A percentile compares a stretch with the other conserved stretches of the same genome.
Conservation (phyloP, 1,284 basidiomycete genomes). For the Leccinum ponderosum region DNA sequence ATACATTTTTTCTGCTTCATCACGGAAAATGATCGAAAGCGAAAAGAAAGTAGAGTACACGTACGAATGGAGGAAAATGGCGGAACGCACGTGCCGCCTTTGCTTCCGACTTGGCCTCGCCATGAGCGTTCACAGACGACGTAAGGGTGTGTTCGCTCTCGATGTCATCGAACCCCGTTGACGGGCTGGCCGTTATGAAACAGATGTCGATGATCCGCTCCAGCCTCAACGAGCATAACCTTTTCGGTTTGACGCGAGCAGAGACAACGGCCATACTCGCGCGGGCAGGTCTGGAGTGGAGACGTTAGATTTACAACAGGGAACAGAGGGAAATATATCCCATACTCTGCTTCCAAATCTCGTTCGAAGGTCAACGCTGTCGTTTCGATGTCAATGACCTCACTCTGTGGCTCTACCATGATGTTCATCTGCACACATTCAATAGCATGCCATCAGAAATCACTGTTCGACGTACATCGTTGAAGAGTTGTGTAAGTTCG, state of each 20-base stretch:
- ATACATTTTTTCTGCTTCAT: background rate
- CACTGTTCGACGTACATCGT: conserved; percentile 61
- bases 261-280: conserved; percentile 85
- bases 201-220: too few species aligned
- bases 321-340: background rate
- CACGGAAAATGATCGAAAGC: background rate
- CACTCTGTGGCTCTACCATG: conserved; percentile 39
- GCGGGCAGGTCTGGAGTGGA: conserved; percentile 60
- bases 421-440: conserved; percentile 62
- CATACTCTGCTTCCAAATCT: conserved; percentile 80
- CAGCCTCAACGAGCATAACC: background rate
- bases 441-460: conserved; percentile 1
- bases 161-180: conserved; percentile 39
- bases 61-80: conserved; percentile 84
- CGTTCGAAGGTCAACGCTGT: conserved; percentile 77
- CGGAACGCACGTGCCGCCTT: conserved; percentile 67
- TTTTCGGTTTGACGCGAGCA: background rate
- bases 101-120: conserved; percentile 26
- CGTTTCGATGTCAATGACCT: conserved; percentile 70
- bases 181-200: conserved; percentile 1
- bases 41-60: conserved; percentile 31
- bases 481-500: conserved; percentile 94
- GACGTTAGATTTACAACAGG: conserved; percentile 11
- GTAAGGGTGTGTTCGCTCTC: conserved; percentile 68
- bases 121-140: conserved; percentile 16